A percentile compares a stretch with the other conserved stretches of the same genome.
Conservation (phyloP, 1,284 basidiomycete genomes). For the Bondarzewia mesenterica region DNA sequence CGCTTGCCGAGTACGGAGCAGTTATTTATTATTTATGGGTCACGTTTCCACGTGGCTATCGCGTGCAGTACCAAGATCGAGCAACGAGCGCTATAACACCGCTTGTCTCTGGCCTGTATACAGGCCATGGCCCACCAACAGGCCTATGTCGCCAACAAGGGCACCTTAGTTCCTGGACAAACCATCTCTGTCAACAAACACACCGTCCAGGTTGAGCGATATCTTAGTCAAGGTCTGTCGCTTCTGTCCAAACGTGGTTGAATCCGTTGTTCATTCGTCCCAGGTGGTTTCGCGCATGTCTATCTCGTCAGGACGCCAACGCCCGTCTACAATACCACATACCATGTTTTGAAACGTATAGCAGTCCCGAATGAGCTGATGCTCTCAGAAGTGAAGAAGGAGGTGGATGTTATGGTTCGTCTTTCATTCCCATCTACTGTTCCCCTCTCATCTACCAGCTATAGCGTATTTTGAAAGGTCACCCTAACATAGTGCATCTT, state of each 20-base stretch:
- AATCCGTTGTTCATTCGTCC: slow-evolving; percentile 9
- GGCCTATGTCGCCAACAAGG: slow-evolving; percentile 36
- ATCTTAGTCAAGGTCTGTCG: slow-evolving; percentile 82
- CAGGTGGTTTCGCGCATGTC: slow-evolving; percentile 97
- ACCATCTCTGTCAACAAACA: slow-evolving; percentile 87
- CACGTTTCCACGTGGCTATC: no score
- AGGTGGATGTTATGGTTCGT: slow-evolving; percentile 97
- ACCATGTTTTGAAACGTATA: slow-evolving; percentile 96
- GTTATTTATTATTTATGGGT: no score
- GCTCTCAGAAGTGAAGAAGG: slow-evolving; percentile 92
- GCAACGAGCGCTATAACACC: background rate
- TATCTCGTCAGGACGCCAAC: slow-evolving; percentile 87
- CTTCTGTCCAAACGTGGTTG: slow-evolving; percentile 10
- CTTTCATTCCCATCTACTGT: slow-evolving; percentile 19
- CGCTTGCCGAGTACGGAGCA: no score
- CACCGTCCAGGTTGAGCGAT: slow-evolving; percentile 80
- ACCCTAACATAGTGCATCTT: slow-evolving; percentile 89
- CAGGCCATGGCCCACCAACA: slow-evolving; percentile 25
- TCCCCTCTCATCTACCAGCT: slow-evolving; percentile 21
- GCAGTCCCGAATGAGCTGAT: slow-evolving; percentile 87
- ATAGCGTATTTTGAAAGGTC: slow-evolving; percentile 79
- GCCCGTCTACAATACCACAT: slow-evolving; percentile 85
- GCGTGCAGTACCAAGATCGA: no score
- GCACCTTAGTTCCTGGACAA: slow-evolving; percentile 74
- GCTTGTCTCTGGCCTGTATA: background rate